A percentile compares a stretch with the other conserved stretches of the same genome.
These are phyloP conservation scores for Astragalus glycyphyllos DNA, from an alignment of 306 rosid genomes.

Conservation along the genomic window DNA sequence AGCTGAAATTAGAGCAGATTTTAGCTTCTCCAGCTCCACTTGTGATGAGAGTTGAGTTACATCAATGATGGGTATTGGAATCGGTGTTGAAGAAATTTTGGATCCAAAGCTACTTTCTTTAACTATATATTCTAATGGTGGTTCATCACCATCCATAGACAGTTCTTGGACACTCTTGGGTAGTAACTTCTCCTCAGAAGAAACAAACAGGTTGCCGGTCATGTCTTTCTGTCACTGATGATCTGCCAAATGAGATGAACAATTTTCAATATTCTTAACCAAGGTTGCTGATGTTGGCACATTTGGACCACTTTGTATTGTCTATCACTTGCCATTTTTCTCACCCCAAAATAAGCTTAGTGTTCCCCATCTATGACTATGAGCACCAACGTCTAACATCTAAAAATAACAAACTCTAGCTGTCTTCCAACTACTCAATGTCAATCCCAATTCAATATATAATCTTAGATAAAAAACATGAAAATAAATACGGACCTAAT, in stretches of 20 bases:
- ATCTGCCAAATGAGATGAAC: not conserved
- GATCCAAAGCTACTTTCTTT: slow-evolving; percentile 41
- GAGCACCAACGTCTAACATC: too few species aligned
- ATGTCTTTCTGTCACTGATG: slow-evolving; percentile 23
- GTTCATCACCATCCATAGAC: slow-evolving; percentile 56
- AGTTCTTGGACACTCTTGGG: slow-evolving; percentile 49
- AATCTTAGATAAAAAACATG: too few species aligned
- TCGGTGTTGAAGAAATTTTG: slow-evolving; percentile 31
- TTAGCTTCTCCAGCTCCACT: slow-evolving; percentile 56
- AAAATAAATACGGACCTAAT: too few species aligned
- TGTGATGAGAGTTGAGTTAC: slow-evolving; percentile 52
- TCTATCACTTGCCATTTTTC: too few species aligned
- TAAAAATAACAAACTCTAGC: too few species aligned
- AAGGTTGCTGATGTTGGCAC: too few species aligned
- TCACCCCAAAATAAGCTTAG: too few species aligned
- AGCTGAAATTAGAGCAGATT: slow-evolving; percentile 58
- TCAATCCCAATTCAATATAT: too few species aligned
- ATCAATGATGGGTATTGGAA: slow-evolving; percentile 58
- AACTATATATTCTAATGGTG: slow-evolving; percentile 47
- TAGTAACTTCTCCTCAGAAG: slow-evolving; percentile 7
- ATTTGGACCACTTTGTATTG: too few species aligned
- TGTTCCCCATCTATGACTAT: too few species aligned
- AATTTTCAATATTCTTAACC: too few species aligned
- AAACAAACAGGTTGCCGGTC: slow-evolving; percentile 9
- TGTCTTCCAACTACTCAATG: too few species aligned